Conservation (phyloP, 208 protist species). For the Tritrichomonas musculus region DNA sequence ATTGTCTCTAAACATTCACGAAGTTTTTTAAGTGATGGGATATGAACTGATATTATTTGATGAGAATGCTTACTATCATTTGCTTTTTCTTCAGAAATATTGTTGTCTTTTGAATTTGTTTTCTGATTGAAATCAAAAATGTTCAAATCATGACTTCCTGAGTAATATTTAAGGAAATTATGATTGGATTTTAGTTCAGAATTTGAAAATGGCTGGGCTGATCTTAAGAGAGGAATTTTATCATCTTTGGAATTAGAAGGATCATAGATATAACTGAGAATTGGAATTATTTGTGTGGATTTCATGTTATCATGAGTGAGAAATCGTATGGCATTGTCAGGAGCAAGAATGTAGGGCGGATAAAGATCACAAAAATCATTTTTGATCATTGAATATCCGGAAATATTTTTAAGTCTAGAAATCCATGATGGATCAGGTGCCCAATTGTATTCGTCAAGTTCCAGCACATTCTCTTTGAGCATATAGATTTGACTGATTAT, state of each 20-base stretch:
- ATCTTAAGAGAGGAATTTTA: not conserved
- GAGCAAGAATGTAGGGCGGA: not conserved
- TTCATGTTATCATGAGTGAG: not conserved
- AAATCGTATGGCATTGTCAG: not conserved
- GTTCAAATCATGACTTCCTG: not conserved
- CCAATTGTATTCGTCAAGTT: not conserved
- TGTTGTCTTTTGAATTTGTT: too few species aligned
- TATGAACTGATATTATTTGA: not conserved
- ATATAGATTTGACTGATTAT: too few species aligned
- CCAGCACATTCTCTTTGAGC: not conserved
- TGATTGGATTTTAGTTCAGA: not conserved
- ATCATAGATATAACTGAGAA: not conserved
- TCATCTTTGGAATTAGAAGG: not conserved
- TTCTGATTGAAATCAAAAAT: conserved; percentile 38
- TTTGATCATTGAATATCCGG: not conserved
- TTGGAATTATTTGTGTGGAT: not conserved
- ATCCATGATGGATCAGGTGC: not conserved
- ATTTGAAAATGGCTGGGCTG: not conserved
- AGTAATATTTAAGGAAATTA: not conserved
- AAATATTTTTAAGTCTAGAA: not conserved
- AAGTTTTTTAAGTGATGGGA: conserved; percentile 36
- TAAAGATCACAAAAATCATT: not conserved
- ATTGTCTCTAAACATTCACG: not conserved
- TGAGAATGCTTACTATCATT: conserved; percentile 1
- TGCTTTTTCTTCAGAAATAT: too few species aligned